A percentile compares a stretch with the other conserved stretches of the same genome.
Evolutionary conservation across 2,329 filamentous ascomycete genomes (phyloP).

Genomic region (Trichoderma brevicompactum): DNA sequence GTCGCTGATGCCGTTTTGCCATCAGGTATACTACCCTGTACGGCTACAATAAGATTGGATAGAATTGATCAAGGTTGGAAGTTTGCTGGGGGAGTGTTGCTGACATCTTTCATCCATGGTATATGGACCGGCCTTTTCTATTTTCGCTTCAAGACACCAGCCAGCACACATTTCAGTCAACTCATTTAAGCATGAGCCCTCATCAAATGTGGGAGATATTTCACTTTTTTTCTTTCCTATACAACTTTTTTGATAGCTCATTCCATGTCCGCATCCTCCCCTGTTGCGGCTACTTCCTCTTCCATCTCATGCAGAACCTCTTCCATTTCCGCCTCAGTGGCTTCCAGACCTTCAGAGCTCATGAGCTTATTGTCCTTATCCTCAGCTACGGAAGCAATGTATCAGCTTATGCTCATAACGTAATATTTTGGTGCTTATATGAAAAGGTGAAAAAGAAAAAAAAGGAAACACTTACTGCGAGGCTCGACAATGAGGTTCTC

Average conservation of each 20-base stretch:
- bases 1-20: no score
- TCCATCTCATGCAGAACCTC: conserved; percentile 54
- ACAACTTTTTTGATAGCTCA: conserved; percentile 17
- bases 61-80: no score
- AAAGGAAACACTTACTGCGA: conserved; percentile 59
- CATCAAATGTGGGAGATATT: not conserved
- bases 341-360: conserved; percentile 68
- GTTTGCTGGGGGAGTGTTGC: no score
- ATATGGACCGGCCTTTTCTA: no score
- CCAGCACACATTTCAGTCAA: not conserved
- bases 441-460: not conserved
- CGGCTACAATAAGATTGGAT: no score
- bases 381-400: conserved; percentile 53
- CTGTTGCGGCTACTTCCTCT: conserved; percentile 41
- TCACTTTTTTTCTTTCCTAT: conserved; percentile 8
- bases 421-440: not conserved
- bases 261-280: conserved; percentile 31
- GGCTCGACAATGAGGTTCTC: conserved; percentile 85
- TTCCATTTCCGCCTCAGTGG: conserved; percentile 65
- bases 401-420: not conserved
- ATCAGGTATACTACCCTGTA: no score
- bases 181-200: not conserved
- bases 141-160: no score
- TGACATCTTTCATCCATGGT: no score
- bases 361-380: conserved; percentile 70